A percentile compares a stretch with the other conserved stretches of the same genome.
Evolutionary conservation across 2,329 filamentous ascomycete genomes (phyloP).

Genomic region (Colletotrichum siamense): DNA sequence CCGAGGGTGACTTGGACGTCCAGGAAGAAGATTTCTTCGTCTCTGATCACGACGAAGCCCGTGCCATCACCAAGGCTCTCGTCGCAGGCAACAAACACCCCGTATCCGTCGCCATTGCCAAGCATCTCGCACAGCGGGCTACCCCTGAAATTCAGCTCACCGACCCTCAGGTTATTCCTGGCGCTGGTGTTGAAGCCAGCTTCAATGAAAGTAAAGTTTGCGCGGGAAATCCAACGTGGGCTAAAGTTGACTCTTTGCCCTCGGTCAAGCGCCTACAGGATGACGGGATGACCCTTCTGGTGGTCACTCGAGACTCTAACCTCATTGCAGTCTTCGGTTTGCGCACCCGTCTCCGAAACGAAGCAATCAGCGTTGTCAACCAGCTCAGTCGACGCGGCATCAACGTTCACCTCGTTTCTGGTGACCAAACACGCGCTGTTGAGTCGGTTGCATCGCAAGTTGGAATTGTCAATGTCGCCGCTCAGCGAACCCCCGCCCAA

Average conservation of each 20-base stretch:
- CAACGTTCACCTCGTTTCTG: slow-evolving; percentile 59
- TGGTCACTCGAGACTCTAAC: slow-evolving; percentile 27
- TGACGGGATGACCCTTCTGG: slow-evolving; percentile 30
- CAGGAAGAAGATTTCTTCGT: slow-evolving; percentile 25
- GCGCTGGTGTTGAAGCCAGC: slow-evolving; percentile 42
- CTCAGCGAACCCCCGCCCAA: slow-evolving; percentile 54
- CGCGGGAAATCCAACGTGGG: slow-evolving; percentile 54
- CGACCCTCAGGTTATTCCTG: slow-evolving; percentile 42
- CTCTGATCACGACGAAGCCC: slow-evolving; percentile 25
- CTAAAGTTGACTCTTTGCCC: slow-evolving; percentile 26
- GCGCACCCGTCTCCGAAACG: slow-evolving; percentile 33
- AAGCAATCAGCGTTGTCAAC: slow-evolving; percentile 49
- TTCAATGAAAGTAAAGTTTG: slow-evolving; percentile 34
- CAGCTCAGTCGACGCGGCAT: slow-evolving; percentile 53
- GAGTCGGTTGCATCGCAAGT: slow-evolving; percentile 50
- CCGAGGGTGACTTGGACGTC: slow-evolving; percentile 45
- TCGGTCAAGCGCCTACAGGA: slow-evolving; percentile 24
- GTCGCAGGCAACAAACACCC: slow-evolving; percentile 53
- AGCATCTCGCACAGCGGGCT: slow-evolving; percentile 37
- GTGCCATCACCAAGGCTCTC: slow-evolving; percentile 31
- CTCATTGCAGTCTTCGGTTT: slow-evolving; percentile 57
- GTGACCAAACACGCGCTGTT: slow-evolving; percentile 58
- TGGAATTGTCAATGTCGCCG: slow-evolving; percentile 43
- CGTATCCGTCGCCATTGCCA: slow-evolving; percentile 53
- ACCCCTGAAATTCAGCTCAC: neutral